Conservation (phyloP, 2,329 filamentous ascomycete genomes). For the Dactylellina drechsleri region DNA sequence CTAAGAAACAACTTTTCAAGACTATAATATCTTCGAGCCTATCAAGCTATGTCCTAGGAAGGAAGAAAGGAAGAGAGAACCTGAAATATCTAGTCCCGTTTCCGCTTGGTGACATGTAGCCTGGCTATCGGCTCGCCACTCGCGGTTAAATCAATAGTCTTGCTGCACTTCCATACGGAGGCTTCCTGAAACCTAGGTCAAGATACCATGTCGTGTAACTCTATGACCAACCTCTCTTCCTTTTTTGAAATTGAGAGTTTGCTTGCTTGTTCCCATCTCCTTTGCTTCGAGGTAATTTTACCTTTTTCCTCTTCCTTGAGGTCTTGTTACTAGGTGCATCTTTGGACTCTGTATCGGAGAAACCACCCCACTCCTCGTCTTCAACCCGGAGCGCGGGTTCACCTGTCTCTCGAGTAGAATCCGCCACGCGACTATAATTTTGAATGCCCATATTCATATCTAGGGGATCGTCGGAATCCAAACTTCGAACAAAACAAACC, state of each 20-base stretch:
- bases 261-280: background rate
- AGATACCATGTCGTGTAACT: background rate
- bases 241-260: constrained; percentile 31
- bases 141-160: too few species aligned
- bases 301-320: constrained; percentile 4
- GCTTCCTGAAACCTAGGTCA: too few species aligned
- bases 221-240: constrained; percentile 39
- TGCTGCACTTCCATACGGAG: too few species aligned
- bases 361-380: constrained; percentile 34
- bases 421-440: background rate
- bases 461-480: background rate
- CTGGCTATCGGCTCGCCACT: too few species aligned
- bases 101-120: too few species aligned
- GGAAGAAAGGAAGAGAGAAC: too few species aligned
- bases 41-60: too few species aligned
- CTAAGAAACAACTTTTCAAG: too few species aligned
- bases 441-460: background rate
- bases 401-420: background rate
- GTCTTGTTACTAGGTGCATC: background rate
- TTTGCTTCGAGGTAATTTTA: background rate
- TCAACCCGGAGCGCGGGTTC: background rate
- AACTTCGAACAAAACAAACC: constrained; percentile 39
- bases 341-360: constrained; percentile 22
- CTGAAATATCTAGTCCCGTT: too few species aligned
- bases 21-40: too few species aligned